These are phyloP conservation scores for Sugiyamaella marilandica DNA, from an alignment of 805 yeast species.

Conservation along the genomic window DNA sequence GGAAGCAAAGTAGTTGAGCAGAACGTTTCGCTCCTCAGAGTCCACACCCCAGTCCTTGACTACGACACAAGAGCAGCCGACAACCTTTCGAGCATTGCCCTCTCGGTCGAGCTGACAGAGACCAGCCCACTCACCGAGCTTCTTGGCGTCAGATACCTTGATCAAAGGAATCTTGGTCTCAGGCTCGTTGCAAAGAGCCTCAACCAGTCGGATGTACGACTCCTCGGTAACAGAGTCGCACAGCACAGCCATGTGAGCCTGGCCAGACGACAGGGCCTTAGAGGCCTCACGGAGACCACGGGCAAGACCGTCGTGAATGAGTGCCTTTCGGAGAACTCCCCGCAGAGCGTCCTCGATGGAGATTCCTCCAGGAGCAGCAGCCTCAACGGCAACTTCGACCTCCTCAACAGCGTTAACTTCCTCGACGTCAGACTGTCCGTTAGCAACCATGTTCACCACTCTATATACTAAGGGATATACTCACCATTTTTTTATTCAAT, in stretches of 20 bases:
- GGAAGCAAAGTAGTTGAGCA: conserved; percentile 92
- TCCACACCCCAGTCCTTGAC: conserved; percentile 99
- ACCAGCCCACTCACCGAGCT: conserved; percentile 99
- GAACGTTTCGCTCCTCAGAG: conserved; percentile 93
- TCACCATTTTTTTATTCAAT: conserved; percentile 20
- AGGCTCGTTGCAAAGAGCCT: conserved; percentile 98
- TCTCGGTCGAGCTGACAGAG: conserved; percentile 99
- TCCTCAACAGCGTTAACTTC: conserved; percentile 75
- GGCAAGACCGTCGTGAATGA: conserved; percentile 99
- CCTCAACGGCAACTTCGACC: conserved; percentile 73
- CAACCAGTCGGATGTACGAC: conserved; percentile 92
- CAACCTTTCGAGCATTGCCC: conserved; percentile 99
- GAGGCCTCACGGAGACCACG: conserved; percentile 99
- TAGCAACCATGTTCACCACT: neutral
- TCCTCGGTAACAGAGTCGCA: conserved; percentile 99
- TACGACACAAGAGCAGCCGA: conserved; percentile 99
- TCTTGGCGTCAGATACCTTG: conserved; percentile 99
- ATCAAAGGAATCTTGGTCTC: conserved; percentile 94
- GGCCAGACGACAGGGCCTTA: conserved; percentile 95
- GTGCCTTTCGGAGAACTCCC: conserved; percentile 96
- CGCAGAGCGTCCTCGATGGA: conserved; percentile 98
- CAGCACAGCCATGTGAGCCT: conserved; percentile 95
- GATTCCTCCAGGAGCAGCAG: conserved; percentile 81
- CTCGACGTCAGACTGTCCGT: conserved; percentile 81
- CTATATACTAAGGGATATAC: conserved; percentile 3